Percentiles rank a stretch among this genome's conserved stretches.
Conservation (phyloP, 78 protist species). For the Protostelium mycophagum region DNA sequence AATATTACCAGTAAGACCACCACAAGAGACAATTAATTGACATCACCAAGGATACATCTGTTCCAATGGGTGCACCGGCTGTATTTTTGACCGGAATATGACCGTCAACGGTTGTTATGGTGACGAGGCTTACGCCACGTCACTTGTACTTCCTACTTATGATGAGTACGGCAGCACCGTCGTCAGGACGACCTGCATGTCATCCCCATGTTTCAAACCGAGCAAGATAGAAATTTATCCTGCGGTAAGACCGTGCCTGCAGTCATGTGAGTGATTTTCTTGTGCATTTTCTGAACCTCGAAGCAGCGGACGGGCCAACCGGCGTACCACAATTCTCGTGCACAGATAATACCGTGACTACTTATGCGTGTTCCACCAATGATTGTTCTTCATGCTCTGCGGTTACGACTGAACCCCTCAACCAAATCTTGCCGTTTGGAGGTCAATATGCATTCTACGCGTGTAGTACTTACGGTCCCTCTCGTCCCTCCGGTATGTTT, state of each 20-base stretch:
- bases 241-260: neutral
- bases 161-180: too few relatives aligned
- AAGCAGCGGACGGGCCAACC: neutral
- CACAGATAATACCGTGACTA: too few relatives aligned
- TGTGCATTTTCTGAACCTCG: neutral
- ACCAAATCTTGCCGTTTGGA: neutral
- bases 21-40: too few relatives aligned
- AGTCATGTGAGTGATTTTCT: neutral
- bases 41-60: too few relatives aligned
- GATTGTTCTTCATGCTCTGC: neutral
- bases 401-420: neutral
- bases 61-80: too few relatives aligned
- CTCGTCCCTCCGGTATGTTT: neutral
- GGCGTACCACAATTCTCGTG: neutral
- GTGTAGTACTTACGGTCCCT: neutral
- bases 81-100: too few relatives aligned
- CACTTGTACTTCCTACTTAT: too few relatives aligned
- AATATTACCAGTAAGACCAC: too few relatives aligned
- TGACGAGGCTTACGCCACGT: too few relatives aligned
- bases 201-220: too few relatives aligned
- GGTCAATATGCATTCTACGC: neutral
- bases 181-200: too few relatives aligned
- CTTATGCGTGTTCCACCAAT: neutral
- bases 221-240: neutral
- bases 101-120: too few relatives aligned